Base-by-base conservation (phyloP, 768 basidiomycete species). In the Phlebiopsis gigantea region DNA sequence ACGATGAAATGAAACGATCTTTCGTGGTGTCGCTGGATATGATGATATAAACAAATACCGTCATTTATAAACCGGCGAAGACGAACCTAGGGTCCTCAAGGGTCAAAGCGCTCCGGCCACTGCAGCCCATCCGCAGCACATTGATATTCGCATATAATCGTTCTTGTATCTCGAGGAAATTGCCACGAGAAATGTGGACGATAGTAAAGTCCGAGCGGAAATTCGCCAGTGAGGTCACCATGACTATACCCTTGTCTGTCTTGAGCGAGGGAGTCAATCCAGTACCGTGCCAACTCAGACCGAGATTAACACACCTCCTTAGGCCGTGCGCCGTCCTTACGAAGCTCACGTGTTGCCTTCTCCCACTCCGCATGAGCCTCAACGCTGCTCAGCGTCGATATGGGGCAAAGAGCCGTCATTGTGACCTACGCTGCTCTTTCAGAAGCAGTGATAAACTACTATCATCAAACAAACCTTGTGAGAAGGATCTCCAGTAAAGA, bases 191-290 rank as follows among this genome's bases (percentile, higher is more conserved):
- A 52, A 93, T 83, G 57, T 81, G 84, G 29, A 93, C 87, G 58
- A 93, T 90, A 55, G 88, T 88, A 68, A 83, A 89, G 74, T 93
- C 90, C 1, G 90, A 91, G 55, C 88, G 88, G 67, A 93, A 93
- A 74, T 89, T 86, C 44, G 89, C 88, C 25, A 93, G 80, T 10
- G 90, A 92, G 25, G 91, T 93, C 55, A 84, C 81, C 81, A 93
- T 84, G 63, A 93, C 76, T 24, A 78, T 71, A 48, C 91, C 91
- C 53, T 83, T 72, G 14, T 79, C 75, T 9, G 84, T 90, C 80
- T 87, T 58, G 42, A 12, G n/a, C n/a, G n/a, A n/a, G n/a, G n/a
- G n/a, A 57, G 26, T 25, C 29, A 31, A n/a, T n/a, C 10, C 42
- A 39, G n/a, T 30, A 28, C 34, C 29, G 47, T 25, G 25, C 25